Evolutionary conservation across 768 basidiomycete genomes (phyloP).

Genomic region (Agaricus bisporus): DNA sequence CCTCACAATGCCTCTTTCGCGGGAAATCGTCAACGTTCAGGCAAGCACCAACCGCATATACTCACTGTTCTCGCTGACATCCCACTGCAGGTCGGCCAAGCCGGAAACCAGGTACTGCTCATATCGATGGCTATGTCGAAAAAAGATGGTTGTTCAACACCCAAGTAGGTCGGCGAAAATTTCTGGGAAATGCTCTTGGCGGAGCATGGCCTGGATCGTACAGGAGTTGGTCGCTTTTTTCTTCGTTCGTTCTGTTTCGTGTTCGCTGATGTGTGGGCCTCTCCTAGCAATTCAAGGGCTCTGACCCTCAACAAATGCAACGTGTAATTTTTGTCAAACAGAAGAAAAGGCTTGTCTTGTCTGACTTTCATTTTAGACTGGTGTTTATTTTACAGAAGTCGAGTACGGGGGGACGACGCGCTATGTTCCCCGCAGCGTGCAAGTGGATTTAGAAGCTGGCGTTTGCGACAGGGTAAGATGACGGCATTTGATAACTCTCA

Average conservation of each 20-base stretch:
- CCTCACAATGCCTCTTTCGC: slow-evolving; percentile 43
- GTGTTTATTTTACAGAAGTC: slow-evolving; percentile 79
- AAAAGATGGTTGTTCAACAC: not conserved
- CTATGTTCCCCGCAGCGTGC: slow-evolving; percentile 87
- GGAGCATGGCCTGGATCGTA: slow-evolving; percentile 76
- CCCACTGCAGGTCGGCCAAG: slow-evolving; percentile 60
- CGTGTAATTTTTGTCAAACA: slow-evolving; percentile 35
- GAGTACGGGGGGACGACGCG: slow-evolving; percentile 46
- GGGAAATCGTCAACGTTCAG: slow-evolving; percentile 83
- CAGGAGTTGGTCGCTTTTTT: slow-evolving; percentile 46
- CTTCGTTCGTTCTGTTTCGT: not conserved
- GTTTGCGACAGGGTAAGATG: slow-evolving; percentile 68
- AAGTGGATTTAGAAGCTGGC: slow-evolving; percentile 85
- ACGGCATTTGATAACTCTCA: not conserved
- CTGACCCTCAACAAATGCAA: slow-evolving; percentile 67
- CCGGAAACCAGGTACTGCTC: slow-evolving; percentile 39
- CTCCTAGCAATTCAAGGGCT: slow-evolving; percentile 59
- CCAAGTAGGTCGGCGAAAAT: slow-evolving; percentile 58
- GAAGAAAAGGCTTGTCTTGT: not conserved
- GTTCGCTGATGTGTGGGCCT: not conserved
- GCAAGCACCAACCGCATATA: slow-evolving; percentile 25
- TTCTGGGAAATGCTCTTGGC: slow-evolving; percentile 89
- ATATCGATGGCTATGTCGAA: slow-evolving; percentile 6
- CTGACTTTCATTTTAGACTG: slow-evolving; percentile 40
- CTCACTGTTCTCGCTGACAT: slow-evolving; percentile 6